phyloP scores from a whole-genome alignment of 352 stramenopile genomes.

The Halophytophthora batemanensis region DNA sequence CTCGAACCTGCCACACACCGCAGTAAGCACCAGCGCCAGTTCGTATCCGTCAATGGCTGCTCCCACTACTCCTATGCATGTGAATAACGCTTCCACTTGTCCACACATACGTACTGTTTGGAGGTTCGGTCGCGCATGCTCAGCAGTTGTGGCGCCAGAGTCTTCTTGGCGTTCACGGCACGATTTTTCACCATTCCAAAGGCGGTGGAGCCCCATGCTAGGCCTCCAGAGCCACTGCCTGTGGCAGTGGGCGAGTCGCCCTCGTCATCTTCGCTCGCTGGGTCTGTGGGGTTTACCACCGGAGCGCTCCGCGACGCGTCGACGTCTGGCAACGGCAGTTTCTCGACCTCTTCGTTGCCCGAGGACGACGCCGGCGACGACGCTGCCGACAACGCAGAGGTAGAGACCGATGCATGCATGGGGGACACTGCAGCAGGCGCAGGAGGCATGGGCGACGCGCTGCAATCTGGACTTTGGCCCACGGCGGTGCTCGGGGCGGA shows the following conservation, averaged over 20 bases:
- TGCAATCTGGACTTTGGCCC: neutral
- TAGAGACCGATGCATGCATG: neutral
- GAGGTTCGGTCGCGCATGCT: slow-evolving; percentile 54
- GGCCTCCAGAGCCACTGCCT: slow-evolving; percentile 4
- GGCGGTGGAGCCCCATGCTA: slow-evolving; percentile 23
- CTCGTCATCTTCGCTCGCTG: slow-evolving; percentile 22
- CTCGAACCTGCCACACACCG: slow-evolving; percentile 36
- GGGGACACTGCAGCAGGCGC: neutral
- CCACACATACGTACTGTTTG: slow-evolving; percentile 40
- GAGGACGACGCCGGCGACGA: slow-evolving; percentile 37
- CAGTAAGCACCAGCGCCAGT: no score
- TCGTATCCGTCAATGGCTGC: no score
- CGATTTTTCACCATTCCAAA: slow-evolving; percentile 53
- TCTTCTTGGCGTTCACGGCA: slow-evolving; percentile 51
- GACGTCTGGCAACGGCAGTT: slow-evolving; percentile 15
- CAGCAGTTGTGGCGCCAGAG: slow-evolving; percentile 44
- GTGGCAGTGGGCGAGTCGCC: slow-evolving; percentile 15
- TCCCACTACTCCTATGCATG: no score
- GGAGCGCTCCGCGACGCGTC: no score
- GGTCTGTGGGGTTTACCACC: slow-evolving; percentile 20
- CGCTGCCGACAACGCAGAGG: slow-evolving; percentile 11
- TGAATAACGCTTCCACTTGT: no score
- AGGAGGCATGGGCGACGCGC: neutral
- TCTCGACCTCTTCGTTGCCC: slow-evolving; percentile 25
- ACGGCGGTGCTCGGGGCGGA: no score